Conservation (phyloP, 1,139 yeast species). For the Kurtzmaniella natalensis region DNA sequence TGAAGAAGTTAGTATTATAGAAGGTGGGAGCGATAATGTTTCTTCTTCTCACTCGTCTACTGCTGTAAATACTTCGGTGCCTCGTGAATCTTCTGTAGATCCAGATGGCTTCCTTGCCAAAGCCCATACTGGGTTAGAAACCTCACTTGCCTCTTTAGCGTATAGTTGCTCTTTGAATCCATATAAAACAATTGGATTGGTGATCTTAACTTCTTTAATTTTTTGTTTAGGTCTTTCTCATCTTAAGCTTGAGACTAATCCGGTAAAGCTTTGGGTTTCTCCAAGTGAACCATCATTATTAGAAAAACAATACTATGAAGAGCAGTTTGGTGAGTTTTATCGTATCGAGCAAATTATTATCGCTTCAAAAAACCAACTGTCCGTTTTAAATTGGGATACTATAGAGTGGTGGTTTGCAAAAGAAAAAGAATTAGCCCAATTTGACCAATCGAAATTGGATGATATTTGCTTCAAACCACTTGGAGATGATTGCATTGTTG, state of each 20-base stretch:
- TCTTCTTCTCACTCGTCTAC: background rate
- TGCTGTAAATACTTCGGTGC: background rate
- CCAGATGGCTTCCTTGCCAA: background rate
- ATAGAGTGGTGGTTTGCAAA: constrained; percentile 85
- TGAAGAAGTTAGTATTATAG: too few species aligned
- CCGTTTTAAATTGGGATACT: constrained; percentile 56
- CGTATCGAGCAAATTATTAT: constrained; percentile 81
- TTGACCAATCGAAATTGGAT: constrained; percentile 19
- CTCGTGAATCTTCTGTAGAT: background rate
- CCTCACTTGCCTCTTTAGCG: constrained; percentile 30
- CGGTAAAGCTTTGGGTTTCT: constrained; percentile 87
- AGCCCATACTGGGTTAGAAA: background rate
- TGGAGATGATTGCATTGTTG: constrained; percentile 79
- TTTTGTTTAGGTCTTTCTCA: constrained; percentile 51
- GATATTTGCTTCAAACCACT: constrained; percentile 69
- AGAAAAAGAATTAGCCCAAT: constrained; percentile 49
- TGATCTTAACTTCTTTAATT: constrained; percentile 40
- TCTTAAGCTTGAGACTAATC: constrained; percentile 68
- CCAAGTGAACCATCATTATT: constrained; percentile 67
- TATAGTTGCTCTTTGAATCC: constrained; percentile 58
- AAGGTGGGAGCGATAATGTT: background rate
- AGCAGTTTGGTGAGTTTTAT: constrained; percentile 86
- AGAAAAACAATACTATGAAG: constrained; percentile 69
- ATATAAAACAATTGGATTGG: constrained; percentile 42
- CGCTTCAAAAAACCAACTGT: constrained; percentile 55